phyloP scores from a whole-genome alignment of 2,329 filamentous ascomycete genomes.

The Diaporthe vaccinii region DNA sequence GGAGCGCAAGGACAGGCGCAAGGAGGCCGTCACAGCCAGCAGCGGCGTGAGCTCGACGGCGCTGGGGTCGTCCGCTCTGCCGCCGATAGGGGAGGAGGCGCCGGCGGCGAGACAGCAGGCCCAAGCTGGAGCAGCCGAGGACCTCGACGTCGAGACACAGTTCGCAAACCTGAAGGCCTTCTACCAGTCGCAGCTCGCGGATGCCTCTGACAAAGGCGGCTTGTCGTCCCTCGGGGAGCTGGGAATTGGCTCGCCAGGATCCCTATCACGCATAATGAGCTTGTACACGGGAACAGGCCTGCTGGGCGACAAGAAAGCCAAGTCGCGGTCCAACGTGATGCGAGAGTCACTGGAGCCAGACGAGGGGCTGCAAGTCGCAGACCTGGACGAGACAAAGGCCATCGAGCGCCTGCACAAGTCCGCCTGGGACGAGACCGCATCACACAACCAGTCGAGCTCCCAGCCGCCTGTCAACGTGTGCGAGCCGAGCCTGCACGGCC shows the following conservation, averaged over 20 bases:
- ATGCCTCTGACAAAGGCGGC: slow-evolving; percentile 63
- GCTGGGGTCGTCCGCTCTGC: slow-evolving; percentile 36
- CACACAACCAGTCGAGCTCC: slow-evolving; percentile 60
- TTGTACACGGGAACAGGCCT: slow-evolving; percentile 79
- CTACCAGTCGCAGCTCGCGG: slow-evolving; percentile 83
- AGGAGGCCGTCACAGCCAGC: slow-evolving; percentile 55
- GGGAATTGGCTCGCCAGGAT: slow-evolving; percentile 81
- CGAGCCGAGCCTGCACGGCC: slow-evolving; percentile 61
- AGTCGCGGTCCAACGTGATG: slow-evolving; percentile 79
- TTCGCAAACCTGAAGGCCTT: slow-evolving; percentile 83
- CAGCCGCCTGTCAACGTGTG: slow-evolving; percentile 54
- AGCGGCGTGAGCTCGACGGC: slow-evolving; percentile 27
- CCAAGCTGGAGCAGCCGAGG: slow-evolving; percentile 52
- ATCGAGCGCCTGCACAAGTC: slow-evolving; percentile 70
- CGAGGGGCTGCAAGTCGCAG: slow-evolving; percentile 78
- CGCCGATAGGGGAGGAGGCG: slow-evolving; percentile 42
- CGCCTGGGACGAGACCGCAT: slow-evolving; percentile 75
- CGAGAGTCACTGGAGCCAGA: slow-evolving; percentile 79
- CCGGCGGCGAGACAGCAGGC: slow-evolving; percentile 44
- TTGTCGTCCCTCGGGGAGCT: slow-evolving; percentile 61
- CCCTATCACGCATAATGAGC: slow-evolving; percentile 90
- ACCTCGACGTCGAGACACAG: slow-evolving; percentile 75
- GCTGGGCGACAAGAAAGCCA: slow-evolving; percentile 73
- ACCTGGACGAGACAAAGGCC: slow-evolving; percentile 72
- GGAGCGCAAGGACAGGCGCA: slow-evolving; percentile 66